phyloP scores from a whole-genome alignment of 768 basidiomycete genomes.

The Amanita subjunquillea region DNA sequence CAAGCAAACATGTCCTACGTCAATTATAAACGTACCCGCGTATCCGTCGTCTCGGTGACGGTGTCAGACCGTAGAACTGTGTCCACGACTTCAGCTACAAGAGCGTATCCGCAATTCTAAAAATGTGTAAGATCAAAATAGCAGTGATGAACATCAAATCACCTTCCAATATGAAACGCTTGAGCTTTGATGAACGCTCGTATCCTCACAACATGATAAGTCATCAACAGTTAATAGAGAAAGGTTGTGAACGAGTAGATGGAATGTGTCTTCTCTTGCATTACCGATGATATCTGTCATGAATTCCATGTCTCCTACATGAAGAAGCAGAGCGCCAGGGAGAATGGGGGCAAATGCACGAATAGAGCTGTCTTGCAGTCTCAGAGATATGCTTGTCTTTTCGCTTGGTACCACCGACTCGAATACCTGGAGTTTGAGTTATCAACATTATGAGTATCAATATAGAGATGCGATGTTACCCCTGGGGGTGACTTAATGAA shows the following conservation, averaged over 20 bases:
- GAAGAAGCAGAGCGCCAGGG: constrained; percentile 55
- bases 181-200: background rate
- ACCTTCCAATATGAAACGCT: constrained; percentile 64
- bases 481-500: constrained; percentile 84
- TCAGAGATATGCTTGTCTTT: constrained; percentile 60
- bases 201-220: constrained; percentile 8
- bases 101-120: constrained; percentile 52
- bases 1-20: background rate
- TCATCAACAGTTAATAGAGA: constrained; percentile 35
- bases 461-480: constrained; percentile 36
- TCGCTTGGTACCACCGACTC: constrained; percentile 90
- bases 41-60: background rate
- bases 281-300: constrained; percentile 66
- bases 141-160: background rate
- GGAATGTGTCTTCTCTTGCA: constrained; percentile 43
- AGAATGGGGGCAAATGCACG: constrained; percentile 46
- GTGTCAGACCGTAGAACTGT: background rate
- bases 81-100: constrained; percentile 12
- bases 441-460: background rate
- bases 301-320: constrained; percentile 59
- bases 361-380: constrained; percentile 56
- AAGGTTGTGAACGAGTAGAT: constrained; percentile 35
- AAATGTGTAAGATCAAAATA: background rate
- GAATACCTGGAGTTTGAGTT: constrained; percentile 47
- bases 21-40: background rate